Base-by-base conservation (phyloP, 2,329 filamentous ascomycete genomes). In the Chaetomiaceae sp. region DNA sequence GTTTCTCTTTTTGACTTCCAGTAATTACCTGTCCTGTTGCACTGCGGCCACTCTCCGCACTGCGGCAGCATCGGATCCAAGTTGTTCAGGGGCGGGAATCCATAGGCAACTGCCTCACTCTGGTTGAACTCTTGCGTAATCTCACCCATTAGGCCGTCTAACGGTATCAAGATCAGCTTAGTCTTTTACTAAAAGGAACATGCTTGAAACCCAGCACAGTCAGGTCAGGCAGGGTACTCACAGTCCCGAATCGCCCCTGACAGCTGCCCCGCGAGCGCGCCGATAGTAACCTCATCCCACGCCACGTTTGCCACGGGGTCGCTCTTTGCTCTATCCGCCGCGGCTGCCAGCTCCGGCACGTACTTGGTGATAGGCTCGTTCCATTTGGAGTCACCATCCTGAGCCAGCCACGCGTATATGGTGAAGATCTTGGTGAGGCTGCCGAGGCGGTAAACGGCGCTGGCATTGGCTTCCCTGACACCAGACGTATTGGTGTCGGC, bases 401-500 rank as follows among this genome's bases (percentile, higher is more conserved):
- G 65, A 13, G 65, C 62, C 16, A 76, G 62, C 53, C 70, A 71
- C 5, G 65, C 65, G 46, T 70, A 72, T 2, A 74, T 65, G 3
- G 68, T 71, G 53, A 73, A 67, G 6, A 74, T 58, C 58, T 77
- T 76, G 9, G 71, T 71, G 10, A 76, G 59, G 54, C 73, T 76
- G 13, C 64, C 69, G 4, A 72, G 58, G 2, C 67, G 62, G 55
- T 69, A 78, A 17, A 71, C 60, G 0, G 62, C 70, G 44, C 73
- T 56, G 5, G 51, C 38, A 31, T 63, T 55, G 5, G 69, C 60
- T 44, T 55, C 40, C 17, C 56, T 51, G 6, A 66, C 64, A 2
- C 66, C 66, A 2, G 46, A 42, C 8, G 27, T 37, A 14, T 43
- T 37, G 3, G 46, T 44, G n/a, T 44, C 34, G 3, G 38, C 39